Conservation (phyloP, 1,284 basidiomycete species). For the Phylloporus sp. region DNA sequence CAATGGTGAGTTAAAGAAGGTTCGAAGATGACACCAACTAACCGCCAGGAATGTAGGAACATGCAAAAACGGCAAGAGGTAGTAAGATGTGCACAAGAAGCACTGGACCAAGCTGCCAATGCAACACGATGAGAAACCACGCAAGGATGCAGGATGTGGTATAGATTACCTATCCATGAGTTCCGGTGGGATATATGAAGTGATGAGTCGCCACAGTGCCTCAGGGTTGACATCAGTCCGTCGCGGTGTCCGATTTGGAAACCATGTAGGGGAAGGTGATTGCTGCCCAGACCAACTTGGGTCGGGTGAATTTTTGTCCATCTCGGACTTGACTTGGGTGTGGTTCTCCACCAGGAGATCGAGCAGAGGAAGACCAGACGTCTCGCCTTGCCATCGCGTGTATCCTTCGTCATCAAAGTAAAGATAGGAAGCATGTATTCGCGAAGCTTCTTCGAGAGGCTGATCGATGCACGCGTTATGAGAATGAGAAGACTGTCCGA, state of each 20-base stretch:
- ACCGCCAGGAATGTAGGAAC: slow-evolving; percentile 87
- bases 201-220: slow-evolving; percentile 76
- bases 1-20: slow-evolving; percentile 24
- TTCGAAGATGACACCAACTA: slow-evolving; percentile 41
- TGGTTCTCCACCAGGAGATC: slow-evolving; percentile 78
- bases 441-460: slow-evolving; percentile 62
- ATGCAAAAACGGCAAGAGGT: slow-evolving; percentile 89
- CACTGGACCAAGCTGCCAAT: slow-evolving; percentile 73
- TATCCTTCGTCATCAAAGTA: slow-evolving; percentile 86
- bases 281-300: slow-evolving; percentile 37
- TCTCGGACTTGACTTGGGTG: slow-evolving; percentile 47
- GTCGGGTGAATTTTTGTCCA: slow-evolving; percentile 35
- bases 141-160: slow-evolving; percentile 12
- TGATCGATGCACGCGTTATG: slow-evolving; percentile 47
- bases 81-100: slow-evolving; percentile 89
- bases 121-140: slow-evolving; percentile 27
- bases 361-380: slow-evolving; percentile 86
- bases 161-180: slow-evolving; percentile 83
- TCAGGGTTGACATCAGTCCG: slow-evolving; percentile 83
- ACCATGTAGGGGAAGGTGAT: slow-evolving; percentile 60
- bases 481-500: slow-evolving; percentile 42
- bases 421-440: slow-evolving; percentile 76
- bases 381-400: slow-evolving; percentile 88
- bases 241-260: slow-evolving; percentile 77
- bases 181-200: slow-evolving; percentile 81